phyloP scores from a whole-genome alignment of 352 stramenopile genomes.

The Globisporangium emineosum region DNA sequence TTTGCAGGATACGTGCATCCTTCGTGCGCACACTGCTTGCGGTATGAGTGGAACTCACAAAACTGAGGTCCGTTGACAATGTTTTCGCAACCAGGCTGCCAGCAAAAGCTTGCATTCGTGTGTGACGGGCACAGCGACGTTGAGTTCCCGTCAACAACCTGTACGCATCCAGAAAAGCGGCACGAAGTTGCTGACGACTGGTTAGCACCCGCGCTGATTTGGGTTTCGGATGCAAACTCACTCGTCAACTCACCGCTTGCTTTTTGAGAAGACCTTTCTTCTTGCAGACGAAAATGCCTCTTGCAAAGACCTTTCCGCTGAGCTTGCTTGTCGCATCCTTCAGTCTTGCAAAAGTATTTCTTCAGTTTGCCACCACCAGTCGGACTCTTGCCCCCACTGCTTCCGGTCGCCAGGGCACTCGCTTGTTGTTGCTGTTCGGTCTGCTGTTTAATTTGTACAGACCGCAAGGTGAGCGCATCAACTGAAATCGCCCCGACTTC shows the following conservation, averaged over 20 bases:
- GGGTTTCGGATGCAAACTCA: neutral
- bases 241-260: neutral
- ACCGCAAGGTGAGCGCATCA: slow-evolving; percentile 54
- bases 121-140: slow-evolving; percentile 46
- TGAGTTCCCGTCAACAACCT: slow-evolving; percentile 21
- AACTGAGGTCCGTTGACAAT: slow-evolving; percentile 50
- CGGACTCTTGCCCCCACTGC: slow-evolving; percentile 15
- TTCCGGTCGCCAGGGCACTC: slow-evolving; percentile 15
- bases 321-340: slow-evolving; percentile 59
- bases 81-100: slow-evolving; percentile 57
- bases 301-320: slow-evolving; percentile 65
- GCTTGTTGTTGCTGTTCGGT: slow-evolving; percentile 19
- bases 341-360: slow-evolving; percentile 68
- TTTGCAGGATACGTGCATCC: slow-evolving; percentile 40
- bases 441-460: slow-evolving; percentile 20
- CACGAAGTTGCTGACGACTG: slow-evolving; percentile 22
- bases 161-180: slow-evolving; percentile 41
- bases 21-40: slow-evolving; percentile 55
- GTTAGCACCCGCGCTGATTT: slow-evolving; percentile 4
- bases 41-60: slow-evolving; percentile 54
- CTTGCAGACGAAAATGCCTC: slow-evolving; percentile 52
- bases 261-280: slow-evolving; percentile 9
- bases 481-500: slow-evolving; percentile 51
- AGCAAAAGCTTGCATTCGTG: slow-evolving; percentile 53
- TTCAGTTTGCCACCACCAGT: slow-evolving; percentile 25